A percentile compares a stretch with the other conserved stretches of the same genome.
Conservation (phyloP, 2,329 filamentous ascomycete genomes). For the Clarireedia paspali region DNA sequence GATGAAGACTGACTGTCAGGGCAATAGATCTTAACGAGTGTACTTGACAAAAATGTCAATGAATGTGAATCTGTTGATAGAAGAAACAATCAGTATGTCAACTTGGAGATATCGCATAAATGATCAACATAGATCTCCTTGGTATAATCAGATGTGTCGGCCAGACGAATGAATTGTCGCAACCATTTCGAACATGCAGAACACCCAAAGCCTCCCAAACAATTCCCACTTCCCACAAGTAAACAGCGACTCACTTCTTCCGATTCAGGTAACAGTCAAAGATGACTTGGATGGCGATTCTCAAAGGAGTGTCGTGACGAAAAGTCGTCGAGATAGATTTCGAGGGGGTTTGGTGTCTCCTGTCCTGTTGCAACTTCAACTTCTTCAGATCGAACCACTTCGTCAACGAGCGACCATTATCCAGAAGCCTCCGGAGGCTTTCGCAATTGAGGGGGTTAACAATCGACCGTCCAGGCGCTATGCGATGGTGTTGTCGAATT, state of each 20-base stretch:
- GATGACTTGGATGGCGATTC: constrained; percentile 16
- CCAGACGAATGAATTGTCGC: constrained; percentile 12
- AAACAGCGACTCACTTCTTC: constrained; percentile 24
- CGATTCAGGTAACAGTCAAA: not conserved
- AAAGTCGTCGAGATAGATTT: constrained; percentile 23
- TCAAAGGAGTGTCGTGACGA: constrained; percentile 32
- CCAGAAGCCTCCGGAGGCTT: constrained; percentile 27
- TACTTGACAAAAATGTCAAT: constrained; percentile 52
- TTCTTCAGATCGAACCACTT: constrained; percentile 18
- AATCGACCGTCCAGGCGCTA: constrained; percentile 2
- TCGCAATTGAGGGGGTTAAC: constrained; percentile 11
- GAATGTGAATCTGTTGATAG: constrained; percentile 33
- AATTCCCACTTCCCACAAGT: not conserved
- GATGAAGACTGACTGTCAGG: constrained; percentile 40
- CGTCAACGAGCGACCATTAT: constrained; percentile 28
- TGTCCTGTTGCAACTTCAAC: constrained; percentile 15
- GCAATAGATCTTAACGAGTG: constrained; percentile 43
- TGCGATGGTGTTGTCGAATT: not conserved
- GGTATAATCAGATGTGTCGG: not conserved
- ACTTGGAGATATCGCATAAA: constrained; percentile 19
- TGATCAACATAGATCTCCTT: constrained; percentile 17
- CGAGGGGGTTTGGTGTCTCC: constrained; percentile 9
- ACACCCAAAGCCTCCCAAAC: not conserved
- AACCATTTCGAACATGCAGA: not conserved
- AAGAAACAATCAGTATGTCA: constrained; percentile 19